Evolutionary conservation across 2,329 filamentous ascomycete genomes (phyloP).

Genomic region (Ophiostoma australiae): DNA sequence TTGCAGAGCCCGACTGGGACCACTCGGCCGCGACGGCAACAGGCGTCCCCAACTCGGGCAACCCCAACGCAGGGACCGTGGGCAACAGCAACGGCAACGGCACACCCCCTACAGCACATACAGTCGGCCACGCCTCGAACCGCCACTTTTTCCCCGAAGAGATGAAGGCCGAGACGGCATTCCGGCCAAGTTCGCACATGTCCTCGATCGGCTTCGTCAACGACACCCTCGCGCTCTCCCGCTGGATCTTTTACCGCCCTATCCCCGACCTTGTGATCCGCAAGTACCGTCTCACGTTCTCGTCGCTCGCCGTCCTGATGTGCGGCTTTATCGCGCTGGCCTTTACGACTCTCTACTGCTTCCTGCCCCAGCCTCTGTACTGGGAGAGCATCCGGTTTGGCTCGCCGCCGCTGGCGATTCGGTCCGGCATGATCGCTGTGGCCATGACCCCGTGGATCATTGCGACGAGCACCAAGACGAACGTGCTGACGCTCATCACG

Average conservation of each 20-base stretch:
- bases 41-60: constrained; percentile 27
- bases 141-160: constrained; percentile 14
- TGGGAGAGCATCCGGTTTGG: constrained; percentile 82
- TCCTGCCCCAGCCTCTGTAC: constrained; percentile 82
- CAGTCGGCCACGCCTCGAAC: constrained; percentile 27
- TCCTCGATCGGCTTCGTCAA: constrained; percentile 72
- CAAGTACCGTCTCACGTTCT: constrained; percentile 69
- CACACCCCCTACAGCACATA: constrained; percentile 11
- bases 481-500: constrained; percentile 75
- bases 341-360: constrained; percentile 76
- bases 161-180: constrained; percentile 49
- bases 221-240: constrained; percentile 72
- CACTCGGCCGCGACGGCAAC: constrained; percentile 39
- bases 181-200: constrained; percentile 64
- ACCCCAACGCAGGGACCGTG: neutral
- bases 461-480: constrained; percentile 84
- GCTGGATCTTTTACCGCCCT: constrained; percentile 85
- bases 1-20: constrained; percentile 45
- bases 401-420: constrained; percentile 80
- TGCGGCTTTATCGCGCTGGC: constrained; percentile 63
- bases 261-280: constrained; percentile 68
- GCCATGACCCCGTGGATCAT: constrained; percentile 92
- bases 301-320: constrained; percentile 66
- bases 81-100: constrained; percentile 27
- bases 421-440: constrained; percentile 86